Evolutionary conservation across 2,329 filamentous ascomycete genomes (phyloP).

Genomic region (Aspergillus sp.): DNA sequence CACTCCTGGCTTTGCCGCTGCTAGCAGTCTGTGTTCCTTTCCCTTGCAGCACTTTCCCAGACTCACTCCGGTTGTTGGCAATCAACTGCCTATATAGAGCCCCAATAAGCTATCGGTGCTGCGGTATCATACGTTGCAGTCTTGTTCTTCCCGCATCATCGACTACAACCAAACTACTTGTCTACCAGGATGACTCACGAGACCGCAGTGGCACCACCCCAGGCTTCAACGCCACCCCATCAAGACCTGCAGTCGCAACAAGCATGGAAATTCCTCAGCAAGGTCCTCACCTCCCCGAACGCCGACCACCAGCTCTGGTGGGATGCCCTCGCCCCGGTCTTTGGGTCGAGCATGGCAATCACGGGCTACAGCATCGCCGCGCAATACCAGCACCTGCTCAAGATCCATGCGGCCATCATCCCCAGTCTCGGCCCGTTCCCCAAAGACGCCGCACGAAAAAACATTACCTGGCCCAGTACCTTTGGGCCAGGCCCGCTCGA

Average conservation of each 20-base stretch:
- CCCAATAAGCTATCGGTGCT: too few relatives aligned
- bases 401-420: conserved; percentile 1
- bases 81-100: too few relatives aligned
- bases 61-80: too few relatives aligned
- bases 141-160: too few relatives aligned
- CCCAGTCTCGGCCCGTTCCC: conserved; percentile 2
- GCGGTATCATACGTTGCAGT: too few relatives aligned
- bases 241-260: not conserved
- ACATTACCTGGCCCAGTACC: not conserved
- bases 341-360: not conserved
- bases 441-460: not conserved
- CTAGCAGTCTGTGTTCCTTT: too few relatives aligned
- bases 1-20: too few relatives aligned
- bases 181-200: too few relatives aligned
- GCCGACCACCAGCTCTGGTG: conserved; percentile 11
- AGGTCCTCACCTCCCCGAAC: not conserved
- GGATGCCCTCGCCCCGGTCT: conserved; percentile 1
- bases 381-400: conserved; percentile 1
- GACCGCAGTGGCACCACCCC: too few relatives aligned
- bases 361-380: conserved; percentile 1
- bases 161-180: too few relatives aligned
- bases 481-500: not conserved
- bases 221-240: too few relatives aligned
- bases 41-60: too few relatives aligned
- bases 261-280: not conserved